Evolutionary conservation across 208 protist species (phyloP), one percentile per base, ranked within the genome.

Genomic region (Wallacemonas sp.): DNA sequence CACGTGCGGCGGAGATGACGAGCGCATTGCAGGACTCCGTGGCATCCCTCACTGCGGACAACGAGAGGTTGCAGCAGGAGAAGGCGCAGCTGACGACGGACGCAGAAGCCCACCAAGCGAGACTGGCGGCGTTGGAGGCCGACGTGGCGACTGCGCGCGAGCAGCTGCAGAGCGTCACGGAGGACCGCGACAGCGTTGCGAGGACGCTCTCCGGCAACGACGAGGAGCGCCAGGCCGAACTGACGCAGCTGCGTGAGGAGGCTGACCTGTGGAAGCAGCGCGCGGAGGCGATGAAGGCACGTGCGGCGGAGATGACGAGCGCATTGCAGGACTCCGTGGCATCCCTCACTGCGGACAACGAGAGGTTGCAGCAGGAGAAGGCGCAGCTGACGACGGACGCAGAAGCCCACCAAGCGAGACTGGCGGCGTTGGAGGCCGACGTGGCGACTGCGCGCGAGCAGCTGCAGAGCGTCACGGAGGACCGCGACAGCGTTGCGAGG

Each of bases 171-270:
- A 60, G 26, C 30, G 44, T n/a, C 5, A n/a, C 44, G 44, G 15
- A 49, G 4, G 44, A 49, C 44, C 46, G 46, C 46, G 9, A 31
- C 46, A 24, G 14, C 17, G 8, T 39, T 9, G 54, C 54, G 2
- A 4, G 11, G 30, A 39, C 54, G 3, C 34, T 41, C 8, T 45
- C 54, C 30, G 30, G 42, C 36, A 22, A 22, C 6, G 54, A 60
- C 14, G 22, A 3, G 4, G 34, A 36, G 4, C 36, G 22, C 22
- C 26, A 15, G 27, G 56, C 56, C 22, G 56, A 62, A 39, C 21
- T 62, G 19, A 28, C 56, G 22, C 44, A 44, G 56, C 36, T 51
- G 33, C 56, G 56, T 14, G 56, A 62, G 38, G 56, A 49, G 56
- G 39, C 27, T 11, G 41, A 62, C 4, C 2, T 34, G 51, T 58